Conservation (phyloP, 176 grass and related monocot genomes). For the Cocos nucifera region DNA sequence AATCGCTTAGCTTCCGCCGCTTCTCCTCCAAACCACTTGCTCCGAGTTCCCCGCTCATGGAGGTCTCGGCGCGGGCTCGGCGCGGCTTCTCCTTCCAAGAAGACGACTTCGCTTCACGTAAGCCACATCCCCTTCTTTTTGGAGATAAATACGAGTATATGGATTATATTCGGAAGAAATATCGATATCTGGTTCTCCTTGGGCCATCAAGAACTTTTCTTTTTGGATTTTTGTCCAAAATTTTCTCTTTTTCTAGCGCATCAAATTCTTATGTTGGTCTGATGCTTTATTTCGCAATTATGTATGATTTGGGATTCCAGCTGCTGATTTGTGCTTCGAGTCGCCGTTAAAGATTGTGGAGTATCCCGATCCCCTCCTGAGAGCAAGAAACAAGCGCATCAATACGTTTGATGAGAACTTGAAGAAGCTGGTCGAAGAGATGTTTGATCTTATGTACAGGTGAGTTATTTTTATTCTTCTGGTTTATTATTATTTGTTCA, state of each 20-base stretch:
- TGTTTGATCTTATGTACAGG: constrained; percentile 99
- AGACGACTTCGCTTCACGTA: constrained; percentile 60
- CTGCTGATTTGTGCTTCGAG: constrained; percentile 70
- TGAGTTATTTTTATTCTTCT: constrained; percentile 26
- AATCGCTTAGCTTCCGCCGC: neutral
- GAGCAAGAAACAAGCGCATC: constrained; percentile 74
- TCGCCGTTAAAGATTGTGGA: constrained; percentile 62
- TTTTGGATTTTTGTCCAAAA: too few relatives aligned
- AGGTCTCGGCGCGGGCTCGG: constrained; percentile 19
- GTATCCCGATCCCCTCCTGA: constrained; percentile 77
- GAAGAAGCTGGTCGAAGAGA: constrained; percentile 52
- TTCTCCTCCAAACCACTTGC: neutral
- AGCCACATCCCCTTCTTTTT: neutral
- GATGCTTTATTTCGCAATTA: too few relatives aligned
- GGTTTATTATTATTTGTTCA: too few relatives aligned
- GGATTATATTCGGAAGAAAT: too few relatives aligned
- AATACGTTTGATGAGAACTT: constrained; percentile 67
- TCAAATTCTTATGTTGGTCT: too few relatives aligned
- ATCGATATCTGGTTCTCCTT: too few relatives aligned
- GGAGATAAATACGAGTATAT: too few relatives aligned
- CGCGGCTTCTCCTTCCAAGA: constrained; percentile 29
- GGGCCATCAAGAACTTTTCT: too few relatives aligned
- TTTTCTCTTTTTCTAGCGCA: too few relatives aligned
- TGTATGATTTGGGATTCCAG: constrained; percentile 23
- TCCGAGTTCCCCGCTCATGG: neutral